A percentile compares a stretch with the other conserved stretches of the same genome.
Evolutionary conservation across 2,329 filamentous ascomycete genomes (phyloP).

Genomic region (Lomentospora prolificans): DNA sequence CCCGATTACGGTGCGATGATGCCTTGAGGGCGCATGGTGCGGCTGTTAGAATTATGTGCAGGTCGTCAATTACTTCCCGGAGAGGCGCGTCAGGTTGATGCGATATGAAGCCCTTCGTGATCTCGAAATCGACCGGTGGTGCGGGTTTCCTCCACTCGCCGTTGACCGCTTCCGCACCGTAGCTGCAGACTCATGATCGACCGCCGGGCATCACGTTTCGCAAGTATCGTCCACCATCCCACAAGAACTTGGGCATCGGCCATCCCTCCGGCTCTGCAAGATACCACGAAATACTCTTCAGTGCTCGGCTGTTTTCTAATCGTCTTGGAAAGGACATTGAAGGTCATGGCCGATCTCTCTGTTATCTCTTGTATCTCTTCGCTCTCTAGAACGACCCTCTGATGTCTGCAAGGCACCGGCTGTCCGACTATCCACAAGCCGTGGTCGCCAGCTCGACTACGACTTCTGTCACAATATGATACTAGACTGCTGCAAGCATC

Average conservation of each 20-base stretch:
- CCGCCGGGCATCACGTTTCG: background rate
- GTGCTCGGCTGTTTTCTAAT: background rate
- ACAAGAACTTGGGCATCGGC: background rate
- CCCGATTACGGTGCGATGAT: too few relatives aligned
- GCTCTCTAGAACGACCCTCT: too few relatives aligned
- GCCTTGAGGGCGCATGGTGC: too few relatives aligned
- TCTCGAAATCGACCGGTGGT: background rate
- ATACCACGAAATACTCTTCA: background rate
- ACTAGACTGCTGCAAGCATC: too few relatives aligned
- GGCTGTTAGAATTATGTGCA: too few relatives aligned
- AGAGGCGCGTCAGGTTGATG: background rate
- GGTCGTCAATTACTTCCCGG: too few relatives aligned
- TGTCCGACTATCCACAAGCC: too few relatives aligned
- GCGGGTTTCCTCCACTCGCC: background rate
- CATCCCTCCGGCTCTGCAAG: background rate
- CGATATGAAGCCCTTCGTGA: background rate
- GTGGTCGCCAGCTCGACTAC: too few relatives aligned
- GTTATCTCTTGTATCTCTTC: too few relatives aligned
- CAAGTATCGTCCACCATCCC: background rate
- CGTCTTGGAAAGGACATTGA: background rate
- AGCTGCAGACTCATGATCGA: background rate
- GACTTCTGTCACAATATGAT: too few relatives aligned
- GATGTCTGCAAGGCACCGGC: too few relatives aligned
- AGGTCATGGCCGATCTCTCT: background rate
- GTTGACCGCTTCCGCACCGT: background rate